These are phyloP conservation scores for Cystobasidium sp. DNA, from an alignment of 1,284 basidiomycete genomes.

Conservation along the genomic window DNA sequence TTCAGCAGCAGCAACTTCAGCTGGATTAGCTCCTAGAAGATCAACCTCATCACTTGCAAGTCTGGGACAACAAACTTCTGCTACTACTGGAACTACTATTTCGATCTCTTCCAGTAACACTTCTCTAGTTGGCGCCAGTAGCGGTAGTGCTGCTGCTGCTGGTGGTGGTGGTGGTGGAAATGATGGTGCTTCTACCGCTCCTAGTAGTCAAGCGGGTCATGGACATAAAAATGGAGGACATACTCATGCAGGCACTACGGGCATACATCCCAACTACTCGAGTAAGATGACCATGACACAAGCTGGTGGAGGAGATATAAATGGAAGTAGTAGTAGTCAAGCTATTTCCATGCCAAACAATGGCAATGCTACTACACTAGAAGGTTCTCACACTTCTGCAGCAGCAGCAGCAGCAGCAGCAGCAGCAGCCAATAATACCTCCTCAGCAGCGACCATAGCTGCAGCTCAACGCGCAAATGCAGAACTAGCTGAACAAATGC, in stretches of 20 bases:
- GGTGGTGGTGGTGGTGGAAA: not conserved
- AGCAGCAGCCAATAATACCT: too few species aligned
- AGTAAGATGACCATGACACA: not conserved
- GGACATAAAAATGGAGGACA: not conserved
- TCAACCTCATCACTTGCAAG: slow-evolving; percentile 37
- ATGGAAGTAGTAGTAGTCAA: too few species aligned
- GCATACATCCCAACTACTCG: not conserved
- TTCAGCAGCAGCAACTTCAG: not conserved
- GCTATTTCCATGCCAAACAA: too few species aligned
- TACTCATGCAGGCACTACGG: slow-evolving; percentile 8
- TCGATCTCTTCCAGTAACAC: too few species aligned
- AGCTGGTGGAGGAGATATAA: too few species aligned
- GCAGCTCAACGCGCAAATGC: slow-evolving; percentile 9
- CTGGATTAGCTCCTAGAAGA: slow-evolving; percentile 14
- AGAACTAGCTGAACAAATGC: slow-evolving; percentile 25
- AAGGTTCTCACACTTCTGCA: too few species aligned
- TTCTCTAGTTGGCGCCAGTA: too few species aligned
- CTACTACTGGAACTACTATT: slow-evolving; percentile 25
- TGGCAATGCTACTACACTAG: too few species aligned
- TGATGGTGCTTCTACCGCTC: slow-evolving; percentile 18
- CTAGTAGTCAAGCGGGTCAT: slow-evolving; percentile 2
- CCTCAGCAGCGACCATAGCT: slow-evolving; percentile 6
- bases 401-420: too few species aligned
- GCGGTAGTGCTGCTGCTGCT: too few species aligned
- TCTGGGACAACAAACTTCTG: slow-evolving; percentile 21